Evolutionary conservation across 2,329 filamentous ascomycete species (phyloP).

Genomic region (Akanthomyces dipterigenus): DNA sequence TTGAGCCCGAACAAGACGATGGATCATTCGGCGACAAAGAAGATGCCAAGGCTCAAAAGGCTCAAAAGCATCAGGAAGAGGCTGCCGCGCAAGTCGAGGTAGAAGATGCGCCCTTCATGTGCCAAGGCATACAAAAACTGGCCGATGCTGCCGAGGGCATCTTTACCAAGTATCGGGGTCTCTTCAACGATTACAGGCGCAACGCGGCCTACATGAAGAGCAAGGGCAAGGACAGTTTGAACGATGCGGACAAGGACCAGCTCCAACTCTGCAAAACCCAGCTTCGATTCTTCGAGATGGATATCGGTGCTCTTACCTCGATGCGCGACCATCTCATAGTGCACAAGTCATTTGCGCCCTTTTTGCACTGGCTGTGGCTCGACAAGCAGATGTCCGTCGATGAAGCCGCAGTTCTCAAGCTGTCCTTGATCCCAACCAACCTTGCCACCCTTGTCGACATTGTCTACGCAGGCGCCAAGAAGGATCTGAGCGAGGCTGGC

Average conservation of each 20-base stretch:
- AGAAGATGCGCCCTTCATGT: background rate
- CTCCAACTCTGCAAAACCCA: background rate
- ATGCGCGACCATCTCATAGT: background rate
- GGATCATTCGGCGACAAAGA: background rate
- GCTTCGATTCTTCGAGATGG: background rate
- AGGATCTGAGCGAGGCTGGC: background rate
- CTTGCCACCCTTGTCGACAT: background rate
- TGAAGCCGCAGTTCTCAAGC: background rate
- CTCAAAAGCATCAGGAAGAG: background rate
- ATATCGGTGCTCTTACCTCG: background rate
- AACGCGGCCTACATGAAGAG: too few species aligned
- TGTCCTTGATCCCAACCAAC: background rate
- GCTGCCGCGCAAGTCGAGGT: background rate
- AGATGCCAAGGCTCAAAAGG: background rate
- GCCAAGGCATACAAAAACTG: background rate
- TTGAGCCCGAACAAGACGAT: background rate
- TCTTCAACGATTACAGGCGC: background rate
- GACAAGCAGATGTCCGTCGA: background rate
- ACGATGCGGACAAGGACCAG: background rate
- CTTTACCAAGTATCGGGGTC: background rate
- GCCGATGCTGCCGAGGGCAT: background rate
- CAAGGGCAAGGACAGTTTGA: too few species aligned
- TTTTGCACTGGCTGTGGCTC: background rate
- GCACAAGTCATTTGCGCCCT: background rate
- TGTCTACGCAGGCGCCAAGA: background rate